Percentiles rank a stretch among this genome's conserved stretches.
These are phyloP conservation scores for Angophora floribunda DNA, from an alignment of 345 rosid species.

Conservation along the genomic window DNA sequence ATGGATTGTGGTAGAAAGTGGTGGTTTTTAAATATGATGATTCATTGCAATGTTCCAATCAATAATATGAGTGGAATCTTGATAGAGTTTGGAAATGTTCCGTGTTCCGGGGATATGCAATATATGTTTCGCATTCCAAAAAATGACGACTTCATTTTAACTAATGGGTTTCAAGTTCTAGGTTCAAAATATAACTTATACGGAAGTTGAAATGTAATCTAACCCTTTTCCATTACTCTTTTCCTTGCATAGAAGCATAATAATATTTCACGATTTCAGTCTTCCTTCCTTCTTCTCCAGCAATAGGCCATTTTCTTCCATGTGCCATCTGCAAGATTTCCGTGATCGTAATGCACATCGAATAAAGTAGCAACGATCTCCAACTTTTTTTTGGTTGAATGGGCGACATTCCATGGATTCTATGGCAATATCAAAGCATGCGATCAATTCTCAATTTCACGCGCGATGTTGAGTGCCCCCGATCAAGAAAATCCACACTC, in stretches of 20 bases:
- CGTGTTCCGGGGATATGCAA: too few species aligned
- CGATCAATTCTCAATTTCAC: rapidly evolving
- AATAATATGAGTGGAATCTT: too few species aligned
- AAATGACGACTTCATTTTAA: too few species aligned
- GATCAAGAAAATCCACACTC: neutral
- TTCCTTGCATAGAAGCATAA: neutral
- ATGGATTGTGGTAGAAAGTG: too few species aligned
- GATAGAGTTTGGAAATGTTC: too few species aligned
- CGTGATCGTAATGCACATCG: neutral
- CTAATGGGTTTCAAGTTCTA: too few species aligned
- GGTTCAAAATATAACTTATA: too few species aligned
- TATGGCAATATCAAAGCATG: neutral
- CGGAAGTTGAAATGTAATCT: too few species aligned
- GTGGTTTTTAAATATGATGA: too few species aligned
- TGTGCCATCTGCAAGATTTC: neutral
- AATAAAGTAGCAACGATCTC: rapidly evolving
- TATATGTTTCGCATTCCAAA: too few species aligned
- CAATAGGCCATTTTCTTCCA: neutral
- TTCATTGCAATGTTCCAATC: too few species aligned
- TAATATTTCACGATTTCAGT: neutral
- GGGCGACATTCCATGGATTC: neutral
- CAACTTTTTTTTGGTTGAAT: neutral
- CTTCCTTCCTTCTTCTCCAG: neutral
- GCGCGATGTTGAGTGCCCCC: rapidly evolving
- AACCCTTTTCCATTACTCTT: neutral